Evolutionary conservation across 2,329 filamentous ascomycete genomes (phyloP).

Genomic region (Clonostachys rhizophaga): DNA sequence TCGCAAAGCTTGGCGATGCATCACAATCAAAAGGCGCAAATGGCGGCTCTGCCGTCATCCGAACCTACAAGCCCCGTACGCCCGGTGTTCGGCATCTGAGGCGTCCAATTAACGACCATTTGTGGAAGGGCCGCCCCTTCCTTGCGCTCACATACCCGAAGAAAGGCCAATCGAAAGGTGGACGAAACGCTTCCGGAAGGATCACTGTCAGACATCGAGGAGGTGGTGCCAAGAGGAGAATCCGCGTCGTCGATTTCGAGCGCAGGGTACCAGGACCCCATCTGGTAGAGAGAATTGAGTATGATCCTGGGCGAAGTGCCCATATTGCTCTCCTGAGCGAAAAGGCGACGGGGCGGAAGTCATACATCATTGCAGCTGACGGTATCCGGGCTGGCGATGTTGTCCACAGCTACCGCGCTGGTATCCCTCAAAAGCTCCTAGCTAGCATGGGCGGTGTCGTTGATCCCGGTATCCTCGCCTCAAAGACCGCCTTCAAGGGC

Average conservation of each 20-base stretch:
- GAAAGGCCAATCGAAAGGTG: constrained; percentile 88
- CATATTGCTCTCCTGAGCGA: constrained; percentile 86
- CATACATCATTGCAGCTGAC: constrained; percentile 93
- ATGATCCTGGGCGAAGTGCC: constrained; percentile 88
- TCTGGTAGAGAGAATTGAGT: constrained; percentile 88
- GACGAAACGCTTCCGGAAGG: constrained; percentile 80
- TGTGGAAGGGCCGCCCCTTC: constrained; percentile 89
- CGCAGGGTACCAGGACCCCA: constrained; percentile 77
- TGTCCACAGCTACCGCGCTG: constrained; percentile 85
- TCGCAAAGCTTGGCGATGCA: neutral
- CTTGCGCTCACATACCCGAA: constrained; percentile 84
- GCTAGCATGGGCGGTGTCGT: constrained; percentile 88
- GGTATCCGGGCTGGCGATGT: constrained; percentile 88
- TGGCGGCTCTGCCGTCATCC: constrained; percentile 37
- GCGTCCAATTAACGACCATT: constrained; percentile 89
- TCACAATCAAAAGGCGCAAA: neutral
- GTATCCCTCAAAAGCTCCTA: constrained; percentile 82
- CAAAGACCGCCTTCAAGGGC: constrained; percentile 88
- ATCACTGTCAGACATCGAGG: constrained; percentile 90
- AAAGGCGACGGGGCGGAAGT: constrained; percentile 68
- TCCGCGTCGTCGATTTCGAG: constrained; percentile 86
- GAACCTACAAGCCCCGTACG: constrained; percentile 90
- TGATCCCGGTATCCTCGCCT: constrained; percentile 92
- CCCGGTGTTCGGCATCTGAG: constrained; percentile 89
- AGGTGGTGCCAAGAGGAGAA: constrained; percentile 86